Conservation (phyloP, 2,329 filamentous ascomycete genomes). For the Colletotrichum noveboracense region DNA sequence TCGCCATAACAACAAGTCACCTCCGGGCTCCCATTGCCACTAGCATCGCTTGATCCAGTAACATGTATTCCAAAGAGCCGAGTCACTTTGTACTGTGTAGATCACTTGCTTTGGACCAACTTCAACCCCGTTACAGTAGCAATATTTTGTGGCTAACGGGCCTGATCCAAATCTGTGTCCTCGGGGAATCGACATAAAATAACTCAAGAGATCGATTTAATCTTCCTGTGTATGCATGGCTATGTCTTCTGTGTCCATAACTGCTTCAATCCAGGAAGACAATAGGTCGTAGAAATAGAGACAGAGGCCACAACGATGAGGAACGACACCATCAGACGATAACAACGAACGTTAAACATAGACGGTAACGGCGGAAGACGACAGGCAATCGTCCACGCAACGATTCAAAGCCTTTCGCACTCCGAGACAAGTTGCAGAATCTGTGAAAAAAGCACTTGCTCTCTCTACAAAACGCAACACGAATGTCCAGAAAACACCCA, state of each 20-base stretch:
- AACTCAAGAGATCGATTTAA: too few relatives aligned
- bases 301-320: not conserved
- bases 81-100: not conserved
- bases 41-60: too few relatives aligned
- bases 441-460: not conserved
- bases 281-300: too few relatives aligned
- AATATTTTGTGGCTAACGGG: not conserved
- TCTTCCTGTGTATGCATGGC: too few relatives aligned
- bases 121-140: not conserved
- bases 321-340: too few relatives aligned
- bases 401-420: not conserved
- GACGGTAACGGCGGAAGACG: fast-evolving
- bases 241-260: not conserved
- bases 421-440: not conserved
- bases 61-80: not conserved
- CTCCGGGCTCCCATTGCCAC: not conserved
- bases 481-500: too few relatives aligned
- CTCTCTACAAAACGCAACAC: not conserved
- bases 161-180: not conserved
- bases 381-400: not conserved
- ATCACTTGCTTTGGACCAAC: not conserved
- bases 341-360: fast-evolving
- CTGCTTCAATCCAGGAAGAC: not conserved
- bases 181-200: too few relatives aligned
- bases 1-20: not conserved